Base-by-base conservation (phyloP, 257 asterid species). In the Apocynum venetum region DNA sequence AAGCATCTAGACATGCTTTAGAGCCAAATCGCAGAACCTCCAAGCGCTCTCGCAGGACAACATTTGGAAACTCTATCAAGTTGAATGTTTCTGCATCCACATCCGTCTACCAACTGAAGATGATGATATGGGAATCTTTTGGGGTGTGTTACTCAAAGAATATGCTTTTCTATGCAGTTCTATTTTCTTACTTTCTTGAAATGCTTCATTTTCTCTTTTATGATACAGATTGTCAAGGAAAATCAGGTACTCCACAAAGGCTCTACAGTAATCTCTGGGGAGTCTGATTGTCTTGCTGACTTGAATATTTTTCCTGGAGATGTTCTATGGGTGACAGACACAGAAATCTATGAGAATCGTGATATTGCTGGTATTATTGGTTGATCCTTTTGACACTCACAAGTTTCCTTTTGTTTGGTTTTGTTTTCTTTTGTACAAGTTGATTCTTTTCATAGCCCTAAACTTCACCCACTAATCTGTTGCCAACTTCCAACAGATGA, bases 121-220 rank as follows among this genome's bases (percentile, higher is more conserved):
- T 96, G 98, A 93, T 96, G 99, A 93, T 96, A 82, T 96, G 99
- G 99, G 97, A 96, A 88, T 86, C 98, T 51, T 96, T 96, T 83
- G 99, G 97, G 93, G 99, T 96, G 91, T 77, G 89, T 10, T 68
- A 44, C 59, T 47, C 7, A 41, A 56, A 25, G 40, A 53, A 7
- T 80, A 41, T 48, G 6, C 4, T 1, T 46, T 49, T 55, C 38
- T 52, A 5, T 71, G 65, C n/a, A 15, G 51, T 3, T 73, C 6
- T 8, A 7, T 57, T 43, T 76, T 76, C 73, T 10, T 20, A 40
- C 31, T 3, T 44, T 48, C 35, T 20, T 38, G 44, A 40, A 3
- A 70, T 46, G 71, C 55, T 60, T 55, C 2, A 38, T 55, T 68
- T 25, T 36, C 49, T 78, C 52, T 57, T 72, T 72, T 56, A 31